Evolutionary conservation across 2,329 filamentous ascomycete species (phyloP).

Genomic region (Pseudodiploospora longispora): DNA sequence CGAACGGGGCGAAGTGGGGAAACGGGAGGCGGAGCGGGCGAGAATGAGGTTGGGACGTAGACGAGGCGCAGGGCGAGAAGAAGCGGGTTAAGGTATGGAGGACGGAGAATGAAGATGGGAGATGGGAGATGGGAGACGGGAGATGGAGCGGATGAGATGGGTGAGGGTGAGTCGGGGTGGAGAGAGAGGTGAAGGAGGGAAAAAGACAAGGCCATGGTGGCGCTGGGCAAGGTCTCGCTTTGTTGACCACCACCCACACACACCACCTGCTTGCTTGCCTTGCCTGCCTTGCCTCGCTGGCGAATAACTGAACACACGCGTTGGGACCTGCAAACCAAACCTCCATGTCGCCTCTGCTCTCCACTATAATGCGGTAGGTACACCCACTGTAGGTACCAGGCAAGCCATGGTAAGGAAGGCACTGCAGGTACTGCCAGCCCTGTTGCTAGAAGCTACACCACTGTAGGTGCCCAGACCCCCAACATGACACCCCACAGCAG

Average conservation of each 20-base stretch:
- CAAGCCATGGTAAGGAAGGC: too few species aligned
- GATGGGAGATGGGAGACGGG: constrained; percentile 15
- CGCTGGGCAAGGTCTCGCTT: not conserved
- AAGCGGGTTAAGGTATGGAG: constrained; percentile 15
- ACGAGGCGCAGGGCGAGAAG: constrained; percentile 16
- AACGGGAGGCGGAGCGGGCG: constrained; percentile 8
- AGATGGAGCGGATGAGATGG: constrained; percentile 15
- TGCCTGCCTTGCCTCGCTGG: not conserved
- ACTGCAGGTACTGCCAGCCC: too few species aligned
- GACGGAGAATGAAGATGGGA: constrained; percentile 18
- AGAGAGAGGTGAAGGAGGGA: constrained; percentile 20
- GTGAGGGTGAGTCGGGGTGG: constrained; percentile 19
- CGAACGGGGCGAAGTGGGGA: constrained; percentile 1
- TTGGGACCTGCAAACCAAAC: too few species aligned
- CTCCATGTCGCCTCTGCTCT: too few species aligned
- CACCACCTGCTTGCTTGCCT: not conserved
- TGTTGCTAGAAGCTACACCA: too few species aligned
- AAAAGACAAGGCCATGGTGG: constrained; percentile 7
- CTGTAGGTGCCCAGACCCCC: too few species aligned
- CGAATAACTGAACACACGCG: too few species aligned
- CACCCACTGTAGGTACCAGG: too few species aligned
- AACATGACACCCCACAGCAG: too few species aligned
- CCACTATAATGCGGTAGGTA: too few species aligned
- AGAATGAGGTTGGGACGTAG: constrained; percentile 6
- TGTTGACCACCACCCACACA: not conserved